These are phyloP conservation scores for Magnolia officinalis DNA, from an alignment of 164 flowering plant species.

Conservation along the genomic window DNA sequence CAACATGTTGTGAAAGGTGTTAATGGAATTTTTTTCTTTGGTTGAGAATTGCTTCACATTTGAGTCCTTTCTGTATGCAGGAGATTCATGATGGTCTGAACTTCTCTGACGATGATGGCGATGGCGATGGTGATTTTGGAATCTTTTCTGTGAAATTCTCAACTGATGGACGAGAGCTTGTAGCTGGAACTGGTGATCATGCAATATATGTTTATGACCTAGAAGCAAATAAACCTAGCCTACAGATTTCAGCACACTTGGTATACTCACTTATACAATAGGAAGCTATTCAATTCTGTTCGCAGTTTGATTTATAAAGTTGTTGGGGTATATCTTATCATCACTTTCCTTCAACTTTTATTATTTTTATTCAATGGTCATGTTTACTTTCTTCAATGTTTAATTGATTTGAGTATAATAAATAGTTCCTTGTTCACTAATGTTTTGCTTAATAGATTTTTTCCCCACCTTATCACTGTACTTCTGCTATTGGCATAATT, in stretches of 20 bases:
- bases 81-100: constrained; percentile 89
- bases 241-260: constrained; percentile 61
- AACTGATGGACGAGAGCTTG: constrained; percentile 84
- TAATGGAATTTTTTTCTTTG: not conserved
- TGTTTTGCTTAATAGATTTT: no score
- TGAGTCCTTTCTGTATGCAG: constrained; percentile 32
- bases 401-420: no score
- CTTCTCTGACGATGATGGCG: constrained; percentile 37
- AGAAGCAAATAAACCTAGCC: constrained; percentile 53
- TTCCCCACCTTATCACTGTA: no score
- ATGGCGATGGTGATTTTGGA: constrained; percentile 33
- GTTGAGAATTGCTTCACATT: not conserved
- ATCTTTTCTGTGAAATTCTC: constrained; percentile 86
- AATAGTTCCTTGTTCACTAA: no score
- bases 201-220: constrained; percentile 87
- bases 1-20: not conserved
- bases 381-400: no score
- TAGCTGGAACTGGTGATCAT: constrained; percentile 72
- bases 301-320: not conserved
- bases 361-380: no score
- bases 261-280: constrained; percentile 26
- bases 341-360: no score
- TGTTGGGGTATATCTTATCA: not conserved
- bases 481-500: no score
- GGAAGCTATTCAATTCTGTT: not conserved